A percentile compares a stretch with the other conserved stretches of the same genome.
Evolutionary conservation across 345 rosid species (phyloP).

Genomic region (Zanthoxylum bungeanum): DNA sequence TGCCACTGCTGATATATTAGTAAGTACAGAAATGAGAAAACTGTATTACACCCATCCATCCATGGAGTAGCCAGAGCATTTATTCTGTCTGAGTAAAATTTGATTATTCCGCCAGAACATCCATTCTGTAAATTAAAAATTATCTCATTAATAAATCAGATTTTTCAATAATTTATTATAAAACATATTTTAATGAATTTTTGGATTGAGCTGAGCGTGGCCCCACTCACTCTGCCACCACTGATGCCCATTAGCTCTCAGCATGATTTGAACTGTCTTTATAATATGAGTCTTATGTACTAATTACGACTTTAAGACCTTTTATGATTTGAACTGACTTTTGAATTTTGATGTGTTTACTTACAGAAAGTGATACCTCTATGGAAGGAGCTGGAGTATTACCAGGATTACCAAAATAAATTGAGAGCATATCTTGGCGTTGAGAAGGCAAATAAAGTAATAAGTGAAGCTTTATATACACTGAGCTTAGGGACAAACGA

Average conservation of each 20-base stretch:
- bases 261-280: not conserved
- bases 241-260: not conserved
- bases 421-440: constrained; percentile 40
- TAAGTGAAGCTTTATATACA: constrained; percentile 37
- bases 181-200: too few species aligned
- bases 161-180: too few species aligned
- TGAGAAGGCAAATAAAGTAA: constrained; percentile 23
- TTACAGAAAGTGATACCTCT: constrained; percentile 61
- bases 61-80: too few species aligned
- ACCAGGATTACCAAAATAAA: constrained; percentile 43
- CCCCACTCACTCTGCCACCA: too few species aligned
- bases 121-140: too few species aligned
- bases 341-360: not conserved
- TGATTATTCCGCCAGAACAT: too few species aligned
- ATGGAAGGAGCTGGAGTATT: constrained; percentile 48
- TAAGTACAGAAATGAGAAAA: constrained; percentile 29
- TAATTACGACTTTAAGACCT: too few species aligned
- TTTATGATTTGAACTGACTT: not conserved
- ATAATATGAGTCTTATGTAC: too few species aligned
- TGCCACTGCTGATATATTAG: constrained; percentile 45
- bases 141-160: too few species aligned
- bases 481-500: constrained; percentile 54
- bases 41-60: too few species aligned
- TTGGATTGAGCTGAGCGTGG: too few species aligned
- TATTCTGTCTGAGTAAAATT: too few species aligned